These are phyloP conservation scores for Ilex aquifolium DNA, from an alignment of 257 asterid genomes.

Conservation along the genomic window DNA sequence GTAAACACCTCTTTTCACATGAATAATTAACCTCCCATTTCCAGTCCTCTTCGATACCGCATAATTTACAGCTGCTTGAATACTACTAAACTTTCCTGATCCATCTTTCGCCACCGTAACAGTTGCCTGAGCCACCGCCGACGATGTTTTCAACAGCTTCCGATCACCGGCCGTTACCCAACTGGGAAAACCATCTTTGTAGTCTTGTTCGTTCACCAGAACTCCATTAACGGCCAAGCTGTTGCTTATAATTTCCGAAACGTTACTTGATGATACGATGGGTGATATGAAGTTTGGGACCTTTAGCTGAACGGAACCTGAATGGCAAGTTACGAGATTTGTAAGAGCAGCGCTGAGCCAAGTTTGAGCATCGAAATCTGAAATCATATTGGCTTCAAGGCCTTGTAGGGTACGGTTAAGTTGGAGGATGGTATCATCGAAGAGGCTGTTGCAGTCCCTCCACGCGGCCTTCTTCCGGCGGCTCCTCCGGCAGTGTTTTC, in stretches of 20 bases:
- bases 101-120: background rate
- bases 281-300: constrained; percentile 5
- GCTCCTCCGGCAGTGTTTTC: background rate
- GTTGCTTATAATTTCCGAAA: constrained; percentile 7
- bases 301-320: constrained; percentile 2
- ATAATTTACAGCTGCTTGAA: background rate
- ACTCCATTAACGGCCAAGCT: constrained; percentile 3
- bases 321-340: constrained; percentile 7
- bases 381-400: background rate
- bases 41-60: background rate
- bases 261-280: background rate
- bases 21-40: background rate
- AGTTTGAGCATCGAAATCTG: constrained; percentile 6
- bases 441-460: background rate
- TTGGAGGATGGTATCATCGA: constrained; percentile 1
- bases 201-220: background rate
- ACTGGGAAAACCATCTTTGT: background rate
- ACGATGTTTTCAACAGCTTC: background rate
- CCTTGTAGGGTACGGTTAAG: background rate
- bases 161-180: background rate
- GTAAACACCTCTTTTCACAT: background rate
- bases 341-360: constrained; percentile 8
- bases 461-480: background rate
- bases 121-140: background rate
- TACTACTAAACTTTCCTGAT: background rate